These are phyloP conservation scores for Ascochyta rabiei DNA, from an alignment of 2,329 filamentous ascomycete species.

Conservation along the genomic window DNA sequence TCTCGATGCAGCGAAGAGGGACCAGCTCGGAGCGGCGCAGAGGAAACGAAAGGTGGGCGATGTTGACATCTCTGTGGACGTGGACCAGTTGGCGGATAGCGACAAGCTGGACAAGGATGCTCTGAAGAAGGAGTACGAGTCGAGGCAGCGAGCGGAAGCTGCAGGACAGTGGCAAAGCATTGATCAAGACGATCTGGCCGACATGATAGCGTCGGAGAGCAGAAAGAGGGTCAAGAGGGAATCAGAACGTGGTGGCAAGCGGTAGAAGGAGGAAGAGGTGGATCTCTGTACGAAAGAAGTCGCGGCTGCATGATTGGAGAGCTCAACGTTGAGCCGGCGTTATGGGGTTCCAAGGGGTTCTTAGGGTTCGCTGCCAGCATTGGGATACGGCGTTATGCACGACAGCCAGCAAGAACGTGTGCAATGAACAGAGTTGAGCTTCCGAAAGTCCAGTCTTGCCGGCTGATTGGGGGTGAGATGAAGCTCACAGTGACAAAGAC, in stretches of 20 bases:
- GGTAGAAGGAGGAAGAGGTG: conserved; percentile 30
- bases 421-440: conserved; percentile 38
- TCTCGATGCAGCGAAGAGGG: conserved; percentile 63
- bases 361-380: conserved; percentile 27
- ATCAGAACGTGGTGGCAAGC: conserved; percentile 73
- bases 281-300: conserved; percentile 32
- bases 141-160: conserved; percentile 67
- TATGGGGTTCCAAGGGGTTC: conserved; percentile 23
- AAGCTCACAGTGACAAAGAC: conserved; percentile 9
- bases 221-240: conserved; percentile 89
- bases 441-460: conserved; percentile 17
- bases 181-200: conserved; percentile 87
- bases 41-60: conserved; percentile 92
- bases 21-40: conserved; percentile 80
- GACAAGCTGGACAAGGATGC: conserved; percentile 87
- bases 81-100: conserved; percentile 75
- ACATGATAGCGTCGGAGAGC: conserved; percentile 95
- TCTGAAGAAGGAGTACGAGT: conserved; percentile 79
- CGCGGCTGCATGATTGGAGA: conserved; percentile 20
- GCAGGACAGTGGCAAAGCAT: conserved; percentile 70
- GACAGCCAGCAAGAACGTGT: conserved; percentile 18
- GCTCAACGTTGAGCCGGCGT: conserved; percentile 30
- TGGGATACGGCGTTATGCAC: conserved; percentile 33
- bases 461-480: conserved; percentile 13
- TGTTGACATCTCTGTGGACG: conserved; percentile 88